These are phyloP conservation scores for Schrenkiella parvula DNA, from an alignment of 345 rosid genomes.

Conservation along the genomic window DNA sequence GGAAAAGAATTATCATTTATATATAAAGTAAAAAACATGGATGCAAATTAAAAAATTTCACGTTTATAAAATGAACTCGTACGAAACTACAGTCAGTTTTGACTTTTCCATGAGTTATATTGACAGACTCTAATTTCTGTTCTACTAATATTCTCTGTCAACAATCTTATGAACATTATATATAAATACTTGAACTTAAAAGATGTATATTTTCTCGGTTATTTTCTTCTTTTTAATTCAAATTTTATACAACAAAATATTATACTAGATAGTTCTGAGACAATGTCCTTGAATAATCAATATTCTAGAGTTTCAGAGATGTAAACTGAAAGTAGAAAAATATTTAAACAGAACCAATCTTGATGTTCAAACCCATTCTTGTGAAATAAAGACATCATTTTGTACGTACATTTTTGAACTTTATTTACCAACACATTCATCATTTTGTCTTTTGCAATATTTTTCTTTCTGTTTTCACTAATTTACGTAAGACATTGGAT, in stretches of 20 bases:
- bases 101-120: background rate
- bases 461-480: background rate
- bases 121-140: background rate
- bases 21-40: background rate
- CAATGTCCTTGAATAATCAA: conserved; percentile 26
- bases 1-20: too few species aligned
- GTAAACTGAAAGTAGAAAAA: conserved; percentile 13
- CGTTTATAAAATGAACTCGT: background rate
- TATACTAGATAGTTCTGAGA: background rate
- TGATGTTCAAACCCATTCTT: conserved; percentile 9
- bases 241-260: background rate
- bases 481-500: conserved; percentile 3
- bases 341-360: conserved; percentile 3
- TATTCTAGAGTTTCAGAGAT: background rate
- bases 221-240: background rate
- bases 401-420: conserved; percentile 18
- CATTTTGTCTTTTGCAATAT: background rate
- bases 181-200: background rate
- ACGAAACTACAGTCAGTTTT: background rate
- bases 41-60: background rate
- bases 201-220: background rate
- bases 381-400: conserved; percentile 15
- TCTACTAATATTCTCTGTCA: background rate
- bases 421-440: conserved; percentile 20
- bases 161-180: too few species aligned